Evolutionary conservation across 352 stramenopile species (phyloP).

Genomic region (Aphanomyces invadans): DNA sequence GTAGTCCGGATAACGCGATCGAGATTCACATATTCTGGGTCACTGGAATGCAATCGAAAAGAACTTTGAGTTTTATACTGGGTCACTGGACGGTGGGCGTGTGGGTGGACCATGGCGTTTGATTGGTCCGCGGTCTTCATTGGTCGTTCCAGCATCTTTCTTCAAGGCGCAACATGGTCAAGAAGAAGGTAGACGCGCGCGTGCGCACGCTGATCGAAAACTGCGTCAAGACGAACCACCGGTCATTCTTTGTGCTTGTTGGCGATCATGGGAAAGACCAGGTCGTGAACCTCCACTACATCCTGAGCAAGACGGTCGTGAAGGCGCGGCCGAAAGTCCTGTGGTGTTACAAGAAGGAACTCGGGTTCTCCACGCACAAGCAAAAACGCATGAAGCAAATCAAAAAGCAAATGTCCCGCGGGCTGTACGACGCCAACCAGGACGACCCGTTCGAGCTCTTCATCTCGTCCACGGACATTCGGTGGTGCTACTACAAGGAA

Average conservation of each 20-base stretch:
- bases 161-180: constrained; percentile 81
- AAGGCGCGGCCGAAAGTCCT: constrained; percentile 94
- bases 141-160: not conserved
- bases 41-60: too few species aligned
- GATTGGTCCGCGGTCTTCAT: not conserved
- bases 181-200: constrained; percentile 98
- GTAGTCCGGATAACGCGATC: too few species aligned
- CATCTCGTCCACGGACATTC: constrained; percentile 96
- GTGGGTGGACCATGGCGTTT: not conserved
- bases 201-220: constrained; percentile 97
- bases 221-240: constrained; percentile 93
- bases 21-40: too few species aligned
- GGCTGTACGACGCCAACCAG: constrained; percentile 87
- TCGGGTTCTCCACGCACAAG: constrained; percentile 98
- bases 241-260: constrained; percentile 97
- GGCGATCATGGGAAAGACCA: constrained; percentile 99
- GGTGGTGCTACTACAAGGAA: constrained; percentile 99
- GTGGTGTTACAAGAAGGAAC: constrained; percentile 99
- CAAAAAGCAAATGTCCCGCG: constrained; percentile 91
- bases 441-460: constrained; percentile 99
- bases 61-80: too few species aligned
- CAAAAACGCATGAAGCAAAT: constrained; percentile 93
- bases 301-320: constrained; percentile 93
- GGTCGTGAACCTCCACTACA: constrained; percentile 98
- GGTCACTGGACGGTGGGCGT: not conserved